Conservation (phyloP, 2,329 filamentous ascomycete genomes). For the Dactylellina drechsleri region DNA sequence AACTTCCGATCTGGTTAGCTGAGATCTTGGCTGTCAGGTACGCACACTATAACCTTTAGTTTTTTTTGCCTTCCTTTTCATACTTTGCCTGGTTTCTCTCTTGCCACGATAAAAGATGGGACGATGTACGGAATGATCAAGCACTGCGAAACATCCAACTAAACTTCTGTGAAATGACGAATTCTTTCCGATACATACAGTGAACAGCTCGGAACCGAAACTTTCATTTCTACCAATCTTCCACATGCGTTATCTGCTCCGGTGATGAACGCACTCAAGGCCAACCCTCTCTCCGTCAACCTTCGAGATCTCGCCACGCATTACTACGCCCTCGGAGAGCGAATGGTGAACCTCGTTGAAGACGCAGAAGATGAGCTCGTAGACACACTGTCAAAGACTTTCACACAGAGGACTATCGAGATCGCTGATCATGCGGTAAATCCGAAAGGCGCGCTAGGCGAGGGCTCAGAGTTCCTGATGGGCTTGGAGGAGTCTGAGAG, state of each 20-base stretch:
- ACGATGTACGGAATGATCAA: slow-evolving; percentile 19
- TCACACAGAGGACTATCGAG: slow-evolving; percentile 80
- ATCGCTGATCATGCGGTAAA: slow-evolving; percentile 91
- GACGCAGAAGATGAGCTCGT: slow-evolving; percentile 78
- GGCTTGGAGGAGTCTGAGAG: slow-evolving; percentile 92
- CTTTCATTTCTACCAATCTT: slow-evolving; percentile 80
- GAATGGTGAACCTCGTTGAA: slow-evolving; percentile 90
- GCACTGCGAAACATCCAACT: slow-evolving; percentile 7
- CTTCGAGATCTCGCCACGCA: slow-evolving; percentile 83
- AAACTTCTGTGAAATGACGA: background rate
- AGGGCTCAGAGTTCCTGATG: slow-evolving; percentile 79
- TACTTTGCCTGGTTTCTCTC: slow-evolving; percentile 10
- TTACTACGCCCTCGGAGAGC: slow-evolving; percentile 85
- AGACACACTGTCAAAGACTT: slow-evolving; percentile 78
- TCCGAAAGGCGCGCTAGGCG: slow-evolving; percentile 74
- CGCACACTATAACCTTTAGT: background rate
- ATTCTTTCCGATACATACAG: slow-evolving; percentile 59
- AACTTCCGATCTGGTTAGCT: slow-evolving; percentile 91
- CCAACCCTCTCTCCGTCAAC: slow-evolving; percentile 85
- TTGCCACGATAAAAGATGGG: slow-evolving; percentile 59
- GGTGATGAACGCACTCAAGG: slow-evolving; percentile 88
- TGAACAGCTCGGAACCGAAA: slow-evolving; percentile 63
- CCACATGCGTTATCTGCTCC: slow-evolving; percentile 79
- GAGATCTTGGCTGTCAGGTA: slow-evolving; percentile 83
- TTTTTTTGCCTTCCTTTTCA: background rate